Evolutionary conservation across 2,329 filamentous ascomycete genomes (phyloP).

Genomic region (Escovopsis sp.): DNA sequence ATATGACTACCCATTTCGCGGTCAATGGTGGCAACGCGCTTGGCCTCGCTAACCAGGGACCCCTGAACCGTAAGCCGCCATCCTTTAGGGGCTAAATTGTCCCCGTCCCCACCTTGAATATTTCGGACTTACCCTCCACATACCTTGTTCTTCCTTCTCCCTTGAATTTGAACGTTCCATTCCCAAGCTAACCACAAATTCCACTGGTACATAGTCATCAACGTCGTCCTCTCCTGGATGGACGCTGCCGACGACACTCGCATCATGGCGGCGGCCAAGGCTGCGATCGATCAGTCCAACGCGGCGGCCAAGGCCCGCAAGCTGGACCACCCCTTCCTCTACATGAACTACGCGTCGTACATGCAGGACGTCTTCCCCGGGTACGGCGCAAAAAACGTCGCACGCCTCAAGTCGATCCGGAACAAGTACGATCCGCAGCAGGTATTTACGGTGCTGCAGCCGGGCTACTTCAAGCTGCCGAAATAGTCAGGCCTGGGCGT

Average conservation of each 20-base stretch:
- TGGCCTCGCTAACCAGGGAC: slow-evolving; percentile 14
- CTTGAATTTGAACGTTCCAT: no score
- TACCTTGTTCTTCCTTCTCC: no score
- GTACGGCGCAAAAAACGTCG: slow-evolving; percentile 26
- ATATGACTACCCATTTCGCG: slow-evolving; percentile 19
- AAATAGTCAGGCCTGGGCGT: no score
- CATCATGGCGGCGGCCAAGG: slow-evolving; percentile 14
- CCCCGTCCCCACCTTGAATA: background rate
- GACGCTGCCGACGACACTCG: slow-evolving; percentile 18
- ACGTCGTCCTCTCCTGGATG: slow-evolving; percentile 14
- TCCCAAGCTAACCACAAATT: background rate
- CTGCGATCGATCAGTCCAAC: slow-evolving; percentile 14
- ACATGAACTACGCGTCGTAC: slow-evolving; percentile 28
- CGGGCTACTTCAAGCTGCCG: slow-evolving; percentile 25
- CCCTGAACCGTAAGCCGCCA: slow-evolving; percentile 8
- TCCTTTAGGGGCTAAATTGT: background rate
- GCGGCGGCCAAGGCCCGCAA: slow-evolving; percentile 16
- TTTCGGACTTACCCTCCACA: no score
- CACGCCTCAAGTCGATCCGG: slow-evolving; percentile 15
- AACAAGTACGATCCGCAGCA: slow-evolving; percentile 23
- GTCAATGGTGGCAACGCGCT: slow-evolving; percentile 20
- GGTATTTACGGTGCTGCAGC: slow-evolving; percentile 22
- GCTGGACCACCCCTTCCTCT: slow-evolving; percentile 21
- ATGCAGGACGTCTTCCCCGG: slow-evolving; percentile 24
- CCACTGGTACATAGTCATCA: slow-evolving; percentile 9